Evolutionary conservation across 805 yeast genomes (phyloP), one percentile per base, ranked within the genome.

Genomic region (Kockiozyma suomiensis): DNA sequence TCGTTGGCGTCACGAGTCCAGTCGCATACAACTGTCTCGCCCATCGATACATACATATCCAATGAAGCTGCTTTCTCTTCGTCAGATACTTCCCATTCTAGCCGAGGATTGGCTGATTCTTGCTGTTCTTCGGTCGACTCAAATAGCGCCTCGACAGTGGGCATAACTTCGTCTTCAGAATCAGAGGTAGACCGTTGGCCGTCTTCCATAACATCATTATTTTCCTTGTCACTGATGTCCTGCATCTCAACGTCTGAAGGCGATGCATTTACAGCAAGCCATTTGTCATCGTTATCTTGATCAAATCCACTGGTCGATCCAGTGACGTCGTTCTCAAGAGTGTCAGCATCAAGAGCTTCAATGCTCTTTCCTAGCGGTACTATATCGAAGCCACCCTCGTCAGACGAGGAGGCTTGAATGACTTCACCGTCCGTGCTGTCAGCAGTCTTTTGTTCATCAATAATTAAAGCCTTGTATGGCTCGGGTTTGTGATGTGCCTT

Each of bases 11-110:
- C 79, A 1, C 74, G 69, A 32, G 78, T 75, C 94, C 96, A 89
- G 66, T 88, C 87, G 70, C 92, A 85, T 3, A 88, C 80, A 10
- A 84, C 66, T 0, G 82, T 80, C 47, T 71, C 77, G 33, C 73
- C 75, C 30, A 67, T 69, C 0, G 57, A 61, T 15, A 80, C 64
- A 49, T 49, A 59, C 42, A 35, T n/a, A 26, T 19, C 48, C 25
- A 25, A n/a, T n/a, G n/a, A 28, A 3, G 21, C 28, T 35, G 25
- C 23, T 15, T 21, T 25, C 30, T 35, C 52, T n/a, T 12, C 32
- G 13, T 48, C 43, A 4, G 52, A 13, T 35, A 30, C 32, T 4
- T 8, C 42, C 52, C 43, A 37, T 48, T 35, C 49, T 26, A 13
- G 19, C 10, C 21, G 49, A 28, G 2, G 43, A n/a, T 35, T 15